Base-by-base conservation (phyloP, 2,329 filamentous ascomycete species). In the Aspergillus pseudoviridinutans region DNA sequence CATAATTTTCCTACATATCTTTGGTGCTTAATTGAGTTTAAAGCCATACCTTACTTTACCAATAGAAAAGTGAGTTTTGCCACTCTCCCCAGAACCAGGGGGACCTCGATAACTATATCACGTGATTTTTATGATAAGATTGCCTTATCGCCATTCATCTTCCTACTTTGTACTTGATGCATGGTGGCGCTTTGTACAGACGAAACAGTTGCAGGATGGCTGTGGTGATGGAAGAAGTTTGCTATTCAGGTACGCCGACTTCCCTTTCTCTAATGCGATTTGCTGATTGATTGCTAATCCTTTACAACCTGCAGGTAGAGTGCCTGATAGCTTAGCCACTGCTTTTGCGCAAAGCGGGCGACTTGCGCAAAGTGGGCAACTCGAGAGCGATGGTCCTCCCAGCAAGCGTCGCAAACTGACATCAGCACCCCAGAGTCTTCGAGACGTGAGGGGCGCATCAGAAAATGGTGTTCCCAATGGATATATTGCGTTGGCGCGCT, bases 401-500 rank as follows among this genome's bases (percentile, higher is more conserved):
- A 65, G 49, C 20, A 75, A 75, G 61, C 71, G 73, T 53, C 72
- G 69, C 58, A 75, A 73, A 60, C 27, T 67, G 50, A 22, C 57
- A 47, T 55, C 60, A 29, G 60, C 51, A 9, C 20, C 55, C 27
- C 60, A 56, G 14, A 68, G 62, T 20, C 58, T 72, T 17, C 49
- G 57, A 9, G 25, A 63, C 2, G 24, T 59, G 14, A 56, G 61
- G 49, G 64, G 65, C 1, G 17, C 65, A 6, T 64, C 64, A 5
- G 27, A 50, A 3, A 56, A 54, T 35, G 53, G 63, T 49, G 57
- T 62, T 6, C 68, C 68, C 49, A n/a, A 56, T 29, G 69, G 68
- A 0, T 72, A 74, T 57, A 69, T 76, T 51, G 67, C 71, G 42
- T 58, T 76, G 29, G 65, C 62, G 53, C 67, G 69, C 17, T 60